Evolutionary conservation across 805 yeast species (phyloP), one percentile per base, ranked within the genome.

Genomic region (Barnettozyma californica): DNA sequence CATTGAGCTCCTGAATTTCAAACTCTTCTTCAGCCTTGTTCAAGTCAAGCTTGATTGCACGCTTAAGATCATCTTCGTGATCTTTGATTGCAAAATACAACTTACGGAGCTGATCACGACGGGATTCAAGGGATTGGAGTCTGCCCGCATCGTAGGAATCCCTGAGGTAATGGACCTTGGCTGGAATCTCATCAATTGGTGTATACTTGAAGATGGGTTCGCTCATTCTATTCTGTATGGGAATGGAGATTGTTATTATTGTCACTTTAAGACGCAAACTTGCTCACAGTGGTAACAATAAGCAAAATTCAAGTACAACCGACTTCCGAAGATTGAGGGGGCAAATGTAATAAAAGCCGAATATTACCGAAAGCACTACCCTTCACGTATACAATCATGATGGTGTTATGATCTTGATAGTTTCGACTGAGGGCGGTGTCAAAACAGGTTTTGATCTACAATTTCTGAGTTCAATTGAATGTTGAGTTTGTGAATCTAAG

Each of bases 41-140:
- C 65, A 90, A 81, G 60, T 92, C 98, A 53, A 71, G 61, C 20
- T 67, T 53, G 53, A 90, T 66, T 0, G 95, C 90, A 2, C 69
- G 76, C 36, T 74, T 64, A 34, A 92, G 57, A 11, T 61, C 68
- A 4, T 78, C 81, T 45, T 68, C 73, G 58, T 82, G 74, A 61
- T 85, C 90, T 51, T 71, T 67, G 16, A 90, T 48, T 2, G 78
- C 82, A 56, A 74, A 82, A 68, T 83, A 85, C 18, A 90, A 59
- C 57, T 83, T 79, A 49, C 88, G 74, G 54, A 90, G 73, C 61
- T 81, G 87, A 46, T 78, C 70, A 54, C 77, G 70, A 43, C 96
- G 73, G 60, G 59, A 75, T 52, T 73, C 78, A 44, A 83, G 53
- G n/a, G 78, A 66, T 53, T 71, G 75, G 3, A 78, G 69, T 55